These are phyloP conservation scores for Filosporella fistucella DNA, from an alignment of 495 filamentous ascomycete species.

Conservation along the genomic window DNA sequence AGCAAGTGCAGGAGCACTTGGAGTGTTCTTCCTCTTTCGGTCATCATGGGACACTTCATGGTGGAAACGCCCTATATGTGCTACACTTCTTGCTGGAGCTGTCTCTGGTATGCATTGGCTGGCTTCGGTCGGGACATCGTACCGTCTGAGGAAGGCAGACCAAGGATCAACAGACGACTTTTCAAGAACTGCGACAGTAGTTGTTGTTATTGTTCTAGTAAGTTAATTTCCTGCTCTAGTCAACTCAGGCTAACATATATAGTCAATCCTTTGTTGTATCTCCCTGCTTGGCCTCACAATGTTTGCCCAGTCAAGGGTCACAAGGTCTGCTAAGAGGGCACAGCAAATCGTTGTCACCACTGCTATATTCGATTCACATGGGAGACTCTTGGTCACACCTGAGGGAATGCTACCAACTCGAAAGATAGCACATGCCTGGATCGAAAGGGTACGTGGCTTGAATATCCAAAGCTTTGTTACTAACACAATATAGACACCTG, in stretches of 20 bases:
- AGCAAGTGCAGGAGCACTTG: slow-evolving; percentile 61
- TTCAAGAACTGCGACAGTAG: slow-evolving; percentile 50
- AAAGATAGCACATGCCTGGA: slow-evolving; percentile 75
- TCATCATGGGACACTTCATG: slow-evolving; percentile 74
- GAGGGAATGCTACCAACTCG: slow-evolving; percentile 76
- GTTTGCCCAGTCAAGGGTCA: slow-evolving; percentile 27
- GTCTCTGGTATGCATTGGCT: slow-evolving; percentile 91
- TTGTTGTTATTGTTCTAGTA: slow-evolving; percentile 62
- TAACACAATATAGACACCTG: slow-evolving; percentile 44
- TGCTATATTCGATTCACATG: slow-evolving; percentile 70
- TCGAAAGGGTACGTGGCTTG: slow-evolving; percentile 49
- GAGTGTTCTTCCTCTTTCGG: slow-evolving; percentile 72
- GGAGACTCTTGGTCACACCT: slow-evolving; percentile 71
- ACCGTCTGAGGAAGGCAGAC: slow-evolving; percentile 9
- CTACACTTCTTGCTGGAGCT: slow-evolving; percentile 61
- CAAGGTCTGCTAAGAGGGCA: slow-evolving; percentile 56
- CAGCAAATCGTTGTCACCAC: slow-evolving; percentile 75
- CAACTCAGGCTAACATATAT: slow-evolving; percentile 12
- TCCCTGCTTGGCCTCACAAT: slow-evolving; percentile 47
- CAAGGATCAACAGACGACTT: slow-evolving; percentile 27
- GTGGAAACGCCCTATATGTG: slow-evolving; percentile 68
- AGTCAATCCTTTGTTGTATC: slow-evolving; percentile 39
- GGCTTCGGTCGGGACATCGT: slow-evolving; percentile 53
- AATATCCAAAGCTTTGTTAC: neutral
- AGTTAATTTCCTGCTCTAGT: slow-evolving; percentile 17